phyloP scores from a whole-genome alignment of 495 filamentous ascomycete species.

The Hapsidospora chrysogenum region DNA sequence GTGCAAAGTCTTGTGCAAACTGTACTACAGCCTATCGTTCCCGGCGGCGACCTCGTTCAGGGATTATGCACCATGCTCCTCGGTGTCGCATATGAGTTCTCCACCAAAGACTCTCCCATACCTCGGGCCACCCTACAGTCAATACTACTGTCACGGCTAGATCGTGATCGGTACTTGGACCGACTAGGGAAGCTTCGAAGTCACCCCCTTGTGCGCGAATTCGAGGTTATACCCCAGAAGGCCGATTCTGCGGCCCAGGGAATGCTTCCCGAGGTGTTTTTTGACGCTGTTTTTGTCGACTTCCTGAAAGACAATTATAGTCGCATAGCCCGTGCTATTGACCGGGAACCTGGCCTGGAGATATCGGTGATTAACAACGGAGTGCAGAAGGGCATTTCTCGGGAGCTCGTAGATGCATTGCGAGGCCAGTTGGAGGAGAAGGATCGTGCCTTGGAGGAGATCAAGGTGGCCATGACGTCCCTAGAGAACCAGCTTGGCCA shows the following conservation, averaged over 20 bases:
- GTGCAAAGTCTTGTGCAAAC: constrained; percentile 67
- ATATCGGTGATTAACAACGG: constrained; percentile 63
- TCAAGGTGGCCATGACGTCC: constrained; percentile 48
- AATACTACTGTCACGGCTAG: constrained; percentile 61
- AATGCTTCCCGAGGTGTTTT: constrained; percentile 63
- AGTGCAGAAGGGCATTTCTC: constrained; percentile 65
- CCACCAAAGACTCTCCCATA: constrained; percentile 88
- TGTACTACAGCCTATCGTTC: constrained; percentile 34
- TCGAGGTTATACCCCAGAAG: constrained; percentile 69
- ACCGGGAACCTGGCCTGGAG: constrained; percentile 79
- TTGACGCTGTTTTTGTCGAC: constrained; percentile 76
- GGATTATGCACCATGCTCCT: constrained; percentile 73
- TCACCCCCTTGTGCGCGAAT: constrained; percentile 75
- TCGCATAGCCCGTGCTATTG: constrained; percentile 69
- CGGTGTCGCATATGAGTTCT: constrained; percentile 91
- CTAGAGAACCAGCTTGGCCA: constrained; percentile 56
- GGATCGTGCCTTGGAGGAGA: constrained; percentile 46
- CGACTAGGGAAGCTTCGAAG: constrained; percentile 62
- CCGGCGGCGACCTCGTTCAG: constrained; percentile 49
- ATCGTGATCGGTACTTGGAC: constrained; percentile 79
- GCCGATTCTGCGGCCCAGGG: constrained; percentile 37
- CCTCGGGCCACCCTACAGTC: constrained; percentile 68
- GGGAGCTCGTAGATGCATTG: constrained; percentile 70
- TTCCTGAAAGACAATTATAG: constrained; percentile 94
- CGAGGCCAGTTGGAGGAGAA: constrained; percentile 62